phyloP scores from a whole-genome alignment of 2,329 filamentous ascomycete species.

The Metarhizium humberi region DNA sequence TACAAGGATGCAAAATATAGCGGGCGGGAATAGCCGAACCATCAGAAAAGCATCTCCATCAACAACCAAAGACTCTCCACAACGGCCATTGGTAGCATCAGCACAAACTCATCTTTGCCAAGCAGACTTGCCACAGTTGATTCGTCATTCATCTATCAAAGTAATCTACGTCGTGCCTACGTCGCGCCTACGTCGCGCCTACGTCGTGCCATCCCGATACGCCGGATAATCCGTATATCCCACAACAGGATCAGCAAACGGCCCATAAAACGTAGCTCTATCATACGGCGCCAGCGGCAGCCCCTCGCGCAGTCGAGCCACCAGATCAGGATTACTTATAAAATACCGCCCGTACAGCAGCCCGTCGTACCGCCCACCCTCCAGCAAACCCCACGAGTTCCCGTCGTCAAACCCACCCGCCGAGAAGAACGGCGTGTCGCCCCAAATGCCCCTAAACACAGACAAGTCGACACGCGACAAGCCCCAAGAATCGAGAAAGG shows the following conservation, averaged over 20 bases:
- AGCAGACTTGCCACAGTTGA: too few relatives aligned
- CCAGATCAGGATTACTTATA: constrained; percentile 38
- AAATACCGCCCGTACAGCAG: constrained; percentile 38
- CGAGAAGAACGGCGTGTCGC: constrained; percentile 43
- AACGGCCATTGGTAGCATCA: too few relatives aligned
- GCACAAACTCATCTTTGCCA: too few relatives aligned
- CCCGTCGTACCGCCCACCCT: constrained; percentile 35
- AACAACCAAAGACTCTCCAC: too few relatives aligned
- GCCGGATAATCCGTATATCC: constrained; percentile 27
- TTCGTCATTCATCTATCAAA: too few relatives aligned
- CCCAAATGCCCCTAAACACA: constrained; percentile 40
- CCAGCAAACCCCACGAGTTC: constrained; percentile 36
- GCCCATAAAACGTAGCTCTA: constrained; percentile 33
- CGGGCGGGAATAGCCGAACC: too few relatives aligned
- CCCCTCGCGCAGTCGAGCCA: constrained; percentile 30
- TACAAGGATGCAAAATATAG: too few relatives aligned
- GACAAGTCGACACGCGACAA: constrained; percentile 34
- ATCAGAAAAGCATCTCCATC: too few relatives aligned
- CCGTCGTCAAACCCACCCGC: constrained; percentile 44
- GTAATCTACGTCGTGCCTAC: too few relatives aligned
- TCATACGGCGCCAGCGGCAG: constrained; percentile 31
- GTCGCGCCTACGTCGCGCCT: too few relatives aligned
- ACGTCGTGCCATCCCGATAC: background rate
- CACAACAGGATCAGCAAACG: constrained; percentile 22
- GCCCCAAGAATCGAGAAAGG: constrained; percentile 37